Evolutionary conservation across 805 yeast genomes (phyloP).

Genomic region (Nakazawaea ambrosiae): DNA sequence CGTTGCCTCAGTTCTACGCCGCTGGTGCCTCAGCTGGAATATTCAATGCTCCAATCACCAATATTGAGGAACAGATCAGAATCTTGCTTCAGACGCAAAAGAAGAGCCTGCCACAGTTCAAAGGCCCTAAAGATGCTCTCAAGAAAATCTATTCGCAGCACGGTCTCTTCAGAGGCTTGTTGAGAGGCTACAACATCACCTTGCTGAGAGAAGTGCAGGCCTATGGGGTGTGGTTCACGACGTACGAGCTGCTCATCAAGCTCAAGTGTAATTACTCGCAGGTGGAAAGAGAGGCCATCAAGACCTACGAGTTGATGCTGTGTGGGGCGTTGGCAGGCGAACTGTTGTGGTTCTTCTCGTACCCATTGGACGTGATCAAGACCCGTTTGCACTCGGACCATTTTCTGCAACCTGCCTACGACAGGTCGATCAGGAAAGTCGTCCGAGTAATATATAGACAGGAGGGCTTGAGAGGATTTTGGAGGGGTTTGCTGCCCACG

Average conservation of each 20-base stretch:
- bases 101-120: constrained; percentile 19
- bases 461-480: constrained; percentile 46
- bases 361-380: constrained; percentile 47
- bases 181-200: constrained; percentile 50
- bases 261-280: constrained; percentile 26
- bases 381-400: constrained; percentile 46
- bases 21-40: constrained; percentile 64
- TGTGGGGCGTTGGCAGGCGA: constrained; percentile 67
- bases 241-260: constrained; percentile 52
- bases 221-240: constrained; percentile 67
- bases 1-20: constrained; percentile 47
- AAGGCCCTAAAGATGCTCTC: constrained; percentile 38
- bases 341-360: constrained; percentile 52
- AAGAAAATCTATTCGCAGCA: constrained; percentile 30
- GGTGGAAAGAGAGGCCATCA: constrained; percentile 37
- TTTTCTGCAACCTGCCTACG: constrained; percentile 36
- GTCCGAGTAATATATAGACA: constrained; percentile 30
- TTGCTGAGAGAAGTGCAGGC: constrained; percentile 59
- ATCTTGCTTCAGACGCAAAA: constrained; percentile 50
- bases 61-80: constrained; percentile 63
- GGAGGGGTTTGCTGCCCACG: constrained; percentile 59
- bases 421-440: constrained; percentile 30
- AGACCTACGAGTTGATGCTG: constrained; percentile 46
- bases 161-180: constrained; percentile 42
- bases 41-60: constrained; percentile 54